Conservation (phyloP, 345 rosid genomes). For the Rhodamnia argentea region DNA sequence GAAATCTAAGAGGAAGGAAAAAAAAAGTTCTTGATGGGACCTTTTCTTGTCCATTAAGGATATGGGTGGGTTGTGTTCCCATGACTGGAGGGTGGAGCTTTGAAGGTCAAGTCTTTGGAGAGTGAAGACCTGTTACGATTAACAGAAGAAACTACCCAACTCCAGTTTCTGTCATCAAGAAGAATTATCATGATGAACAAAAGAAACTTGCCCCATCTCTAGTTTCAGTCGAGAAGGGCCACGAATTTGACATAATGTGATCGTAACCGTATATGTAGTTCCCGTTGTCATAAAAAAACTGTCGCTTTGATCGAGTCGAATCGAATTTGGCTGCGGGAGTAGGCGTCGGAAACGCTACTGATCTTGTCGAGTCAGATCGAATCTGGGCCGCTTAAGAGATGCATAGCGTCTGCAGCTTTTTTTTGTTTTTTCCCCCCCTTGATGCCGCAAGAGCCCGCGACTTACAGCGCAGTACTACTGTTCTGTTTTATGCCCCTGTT, state of each 20-base stretch:
- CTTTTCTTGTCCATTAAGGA: not conserved
- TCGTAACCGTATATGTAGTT: no score
- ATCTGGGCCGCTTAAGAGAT: rapidly evolving
- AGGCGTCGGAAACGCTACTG: rapidly evolving
- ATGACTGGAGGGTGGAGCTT: not conserved
- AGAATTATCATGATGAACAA: no score
- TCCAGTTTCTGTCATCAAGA: no score
- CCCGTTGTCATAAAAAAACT: not conserved
- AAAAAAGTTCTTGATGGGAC: not conserved
- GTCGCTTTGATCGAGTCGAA: not conserved
- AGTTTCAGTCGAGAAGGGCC: not conserved
- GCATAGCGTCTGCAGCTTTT: not conserved
- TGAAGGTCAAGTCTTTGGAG: not conserved
- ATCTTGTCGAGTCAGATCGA: not conserved
- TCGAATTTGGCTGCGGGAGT: not conserved
- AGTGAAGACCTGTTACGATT: not conserved
- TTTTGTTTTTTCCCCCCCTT: not conserved
- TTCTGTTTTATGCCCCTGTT: not conserved
- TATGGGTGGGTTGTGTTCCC: not conserved
- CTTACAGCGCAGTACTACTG: no score
- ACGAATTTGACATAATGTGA: not conserved
- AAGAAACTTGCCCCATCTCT: not conserved
- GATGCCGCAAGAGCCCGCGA: not conserved
- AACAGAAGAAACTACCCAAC: not conserved
- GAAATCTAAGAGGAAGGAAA: not conserved